Percentiles rank a stretch among this genome's conserved stretches.
phyloP scores from a whole-genome alignment of 2,329 filamentous ascomycete genomes.

The Aureobasidium sp. region DNA sequence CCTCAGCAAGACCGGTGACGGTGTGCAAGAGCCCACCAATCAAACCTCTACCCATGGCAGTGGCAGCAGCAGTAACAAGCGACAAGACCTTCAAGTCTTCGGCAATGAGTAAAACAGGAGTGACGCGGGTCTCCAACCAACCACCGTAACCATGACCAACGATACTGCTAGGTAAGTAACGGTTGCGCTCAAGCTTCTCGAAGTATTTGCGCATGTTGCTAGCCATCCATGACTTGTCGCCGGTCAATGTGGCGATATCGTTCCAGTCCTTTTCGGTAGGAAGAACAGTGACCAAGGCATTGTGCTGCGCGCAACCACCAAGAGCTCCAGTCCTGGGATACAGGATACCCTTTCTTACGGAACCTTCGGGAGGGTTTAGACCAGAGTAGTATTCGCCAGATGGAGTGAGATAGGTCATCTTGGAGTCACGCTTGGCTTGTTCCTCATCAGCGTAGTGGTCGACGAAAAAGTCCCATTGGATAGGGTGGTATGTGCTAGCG shows the following conservation, averaged over 20 bases:
- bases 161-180: conserved; percentile 38
- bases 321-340: conserved; percentile 51
- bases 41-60: conserved; percentile 32
- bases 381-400: conserved; percentile 46
- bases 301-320: conserved; percentile 53
- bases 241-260: conserved; percentile 48
- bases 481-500: conserved; percentile 46
- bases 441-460: conserved; percentile 49
- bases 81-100: conserved; percentile 46
- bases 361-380: conserved; percentile 43
- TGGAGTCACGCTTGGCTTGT: conserved; percentile 47
- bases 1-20: conserved; percentile 34
- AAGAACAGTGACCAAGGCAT: conserved; percentile 50
- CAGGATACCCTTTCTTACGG: conserved; percentile 44
- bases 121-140: conserved; percentile 46
- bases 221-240: conserved; percentile 50
- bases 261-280: conserved; percentile 53
- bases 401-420: conserved; percentile 48
- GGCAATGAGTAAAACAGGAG: conserved; percentile 43
- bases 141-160: conserved; percentile 49
- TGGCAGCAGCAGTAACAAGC: conserved; percentile 42
- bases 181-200: conserved; percentile 41
- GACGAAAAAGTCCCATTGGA: conserved; percentile 57
- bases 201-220: conserved; percentile 52
- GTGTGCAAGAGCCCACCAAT: conserved; percentile 30